phyloP scores from a whole-genome alignment of 2,329 filamentous ascomycete genomes.

The Microdochium trichocladiopsis region DNA sequence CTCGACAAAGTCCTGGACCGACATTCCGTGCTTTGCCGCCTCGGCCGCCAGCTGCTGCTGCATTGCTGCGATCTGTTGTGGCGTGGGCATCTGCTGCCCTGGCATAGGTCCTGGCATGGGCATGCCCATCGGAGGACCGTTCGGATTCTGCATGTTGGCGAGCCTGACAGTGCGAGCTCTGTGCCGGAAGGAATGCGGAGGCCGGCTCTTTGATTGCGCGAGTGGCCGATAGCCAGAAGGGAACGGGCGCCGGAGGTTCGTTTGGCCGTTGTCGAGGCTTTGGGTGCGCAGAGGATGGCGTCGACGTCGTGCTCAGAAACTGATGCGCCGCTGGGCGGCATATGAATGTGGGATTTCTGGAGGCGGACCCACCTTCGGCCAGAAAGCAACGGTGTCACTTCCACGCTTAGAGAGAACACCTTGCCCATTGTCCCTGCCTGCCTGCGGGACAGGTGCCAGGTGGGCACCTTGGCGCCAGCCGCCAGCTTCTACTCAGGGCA shows the following conservation, averaged over 20 bases:
- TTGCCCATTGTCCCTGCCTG: background rate
- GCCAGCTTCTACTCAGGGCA: background rate
- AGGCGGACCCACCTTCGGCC: background rate
- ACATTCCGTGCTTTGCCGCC: conserved; percentile 77
- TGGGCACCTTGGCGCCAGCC: background rate
- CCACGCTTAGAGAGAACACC: background rate
- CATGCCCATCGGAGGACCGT: conserved; percentile 11
- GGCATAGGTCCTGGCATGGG: conserved; percentile 19
- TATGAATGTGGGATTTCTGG: conserved; percentile 1
- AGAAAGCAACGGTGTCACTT: conserved; percentile 1
- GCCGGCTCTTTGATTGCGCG: no score
- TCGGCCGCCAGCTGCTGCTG: conserved; percentile 77
- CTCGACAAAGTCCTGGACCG: conserved; percentile 76
- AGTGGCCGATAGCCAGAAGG: no score
- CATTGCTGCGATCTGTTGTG: conserved; percentile 80
- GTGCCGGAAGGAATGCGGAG: conserved; percentile 6
- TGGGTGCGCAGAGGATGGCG: conserved; percentile 19
- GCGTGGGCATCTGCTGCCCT: conserved; percentile 41
- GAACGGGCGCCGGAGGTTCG: background rate
- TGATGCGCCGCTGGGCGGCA: conserved; percentile 4
- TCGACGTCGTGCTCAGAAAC: conserved; percentile 18
- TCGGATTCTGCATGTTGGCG: conserved; percentile 15
- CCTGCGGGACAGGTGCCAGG: background rate
- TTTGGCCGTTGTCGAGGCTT: conserved; percentile 25
- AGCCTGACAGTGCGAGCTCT: conserved; percentile 3